A percentile compares a stretch with the other conserved stretches of the same genome.
phyloP scores from a whole-genome alignment of 2,329 filamentous ascomycete species.

The Fusarium cicatricum region DNA sequence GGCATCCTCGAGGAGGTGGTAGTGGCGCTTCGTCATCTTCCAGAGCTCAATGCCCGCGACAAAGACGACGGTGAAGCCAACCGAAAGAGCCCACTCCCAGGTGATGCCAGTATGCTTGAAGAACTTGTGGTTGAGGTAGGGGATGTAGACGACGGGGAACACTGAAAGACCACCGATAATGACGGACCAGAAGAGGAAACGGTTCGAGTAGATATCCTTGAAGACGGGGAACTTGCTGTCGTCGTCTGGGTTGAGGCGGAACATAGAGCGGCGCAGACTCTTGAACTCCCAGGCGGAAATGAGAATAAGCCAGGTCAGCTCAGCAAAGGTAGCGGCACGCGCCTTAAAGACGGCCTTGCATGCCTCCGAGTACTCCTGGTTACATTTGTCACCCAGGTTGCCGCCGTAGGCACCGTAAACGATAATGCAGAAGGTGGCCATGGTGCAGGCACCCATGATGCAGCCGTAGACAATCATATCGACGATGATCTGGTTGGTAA shows the following conservation, averaged over 20 bases:
- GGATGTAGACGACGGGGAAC: slow-evolving; percentile 76
- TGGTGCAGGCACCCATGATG: slow-evolving; percentile 76
- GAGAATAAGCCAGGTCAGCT: slow-evolving; percentile 77
- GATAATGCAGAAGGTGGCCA: slow-evolving; percentile 71
- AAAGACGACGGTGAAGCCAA: slow-evolving; percentile 70
- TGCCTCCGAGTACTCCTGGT: slow-evolving; percentile 62
- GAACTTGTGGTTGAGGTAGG: slow-evolving; percentile 72
- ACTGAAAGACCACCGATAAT: slow-evolving; percentile 67
- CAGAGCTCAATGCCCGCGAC: slow-evolving; percentile 74
- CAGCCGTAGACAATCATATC: slow-evolving; percentile 84
- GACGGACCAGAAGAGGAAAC: slow-evolving; percentile 75
- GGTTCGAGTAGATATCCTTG: slow-evolving; percentile 73
- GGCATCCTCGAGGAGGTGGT: slow-evolving; percentile 60
- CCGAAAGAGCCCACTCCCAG: slow-evolving; percentile 79
- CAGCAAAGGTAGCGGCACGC: slow-evolving; percentile 76
- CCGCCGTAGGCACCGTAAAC: slow-evolving; percentile 65
- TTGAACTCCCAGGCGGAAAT: slow-evolving; percentile 83
- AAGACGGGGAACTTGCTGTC: slow-evolving; percentile 61
- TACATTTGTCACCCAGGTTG: slow-evolving; percentile 68
- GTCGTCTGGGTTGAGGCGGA: slow-evolving; percentile 68
- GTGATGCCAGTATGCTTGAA: slow-evolving; percentile 76
- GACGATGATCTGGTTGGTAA: slow-evolving; percentile 78
- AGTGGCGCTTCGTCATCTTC: slow-evolving; percentile 72
- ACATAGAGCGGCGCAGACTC: slow-evolving; percentile 74
- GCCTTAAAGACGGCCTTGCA: slow-evolving; percentile 73